Evolutionary conservation across 179 eudicot species (phyloP).

Genomic region (Carnegiea gigantea): DNA sequence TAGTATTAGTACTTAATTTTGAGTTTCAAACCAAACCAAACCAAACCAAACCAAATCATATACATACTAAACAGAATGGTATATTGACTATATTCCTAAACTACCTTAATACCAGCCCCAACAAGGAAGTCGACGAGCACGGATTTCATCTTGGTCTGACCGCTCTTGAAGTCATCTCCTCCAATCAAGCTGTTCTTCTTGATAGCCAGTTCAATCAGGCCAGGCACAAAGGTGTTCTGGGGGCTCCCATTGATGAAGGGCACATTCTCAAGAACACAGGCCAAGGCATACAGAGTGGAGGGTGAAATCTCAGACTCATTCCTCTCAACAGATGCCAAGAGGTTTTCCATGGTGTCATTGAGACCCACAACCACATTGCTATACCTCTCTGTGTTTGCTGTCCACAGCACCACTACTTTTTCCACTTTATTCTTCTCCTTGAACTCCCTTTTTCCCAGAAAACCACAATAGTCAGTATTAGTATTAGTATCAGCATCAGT

Average conservation of each 20-base stretch:
- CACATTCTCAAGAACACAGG: slow-evolving; percentile 80
- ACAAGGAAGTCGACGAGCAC: slow-evolving; percentile 98
- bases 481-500: background rate
- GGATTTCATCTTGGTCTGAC: slow-evolving; percentile 98
- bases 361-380: slow-evolving; percentile 84
- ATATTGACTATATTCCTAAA: no score
- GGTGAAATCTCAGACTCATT: slow-evolving; percentile 97
- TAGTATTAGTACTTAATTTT: background rate
- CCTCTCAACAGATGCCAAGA: slow-evolving; percentile 72
- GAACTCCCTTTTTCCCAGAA: slow-evolving; percentile 56
- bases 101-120: slow-evolving; percentile 98
- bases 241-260: slow-evolving; percentile 99
- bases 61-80: background rate
- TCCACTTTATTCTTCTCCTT: slow-evolving; percentile 90
- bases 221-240: slow-evolving; percentile 98
- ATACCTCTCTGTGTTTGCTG: slow-evolving; percentile 97
- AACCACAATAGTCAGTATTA: background rate
- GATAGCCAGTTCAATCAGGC: slow-evolving; percentile 87
- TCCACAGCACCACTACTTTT: slow-evolving; percentile 93
- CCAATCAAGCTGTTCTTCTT: slow-evolving; percentile 86
- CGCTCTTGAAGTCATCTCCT: slow-evolving; percentile 99
- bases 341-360: slow-evolving; percentile 81
- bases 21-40: background rate
- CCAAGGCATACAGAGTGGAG: slow-evolving; percentile 82
- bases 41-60: background rate